Evolutionary conservation across 2,329 filamentous ascomycete genomes (phyloP), one percentile per base, ranked within the genome.

Genomic region (Pseudogymnoascus verrucosus): DNA sequence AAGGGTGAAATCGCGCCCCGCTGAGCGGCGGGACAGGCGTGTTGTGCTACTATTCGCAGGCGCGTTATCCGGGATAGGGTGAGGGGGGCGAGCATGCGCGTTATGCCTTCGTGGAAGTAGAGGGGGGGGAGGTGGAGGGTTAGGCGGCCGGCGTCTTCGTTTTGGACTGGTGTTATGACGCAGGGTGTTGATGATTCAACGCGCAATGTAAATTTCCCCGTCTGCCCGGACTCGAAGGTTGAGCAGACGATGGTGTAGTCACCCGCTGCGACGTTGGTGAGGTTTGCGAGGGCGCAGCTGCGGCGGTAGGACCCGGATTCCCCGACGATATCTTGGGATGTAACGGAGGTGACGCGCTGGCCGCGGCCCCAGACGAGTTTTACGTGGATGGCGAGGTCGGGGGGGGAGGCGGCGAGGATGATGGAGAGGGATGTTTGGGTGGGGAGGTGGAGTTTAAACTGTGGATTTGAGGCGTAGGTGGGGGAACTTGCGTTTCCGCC

Each of bases 241-340:
- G 91, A 96, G 73, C 89, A 93, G 5, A 97, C 89, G 63, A 96
- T 82, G 0, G 91, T 97, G 74, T 98, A 99, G 0, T 81, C 81
- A 0, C 93, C 93, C 0, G 84, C 78, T 40, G 87, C 85, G 16
- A 96, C 19, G 78, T 67, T 71, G 70, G 74, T 68, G 5, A 84
- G 77, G 66, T 90, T 84, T 2, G 89, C 87, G 34, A 92, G 79
- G 3, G 90, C 89, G 72, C 89, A 90, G 28, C 89, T 89, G 28
- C 88, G 86, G 60, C 90, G 87, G 75, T 99, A 97, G 68, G 96
- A 91, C n/a, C 90, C 90, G 36, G 91, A 96, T 63, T 91, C 88
- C 21, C 84, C 84, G 23, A 96, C 82, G 40, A 98, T 85, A 72
- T 97, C 93, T 68, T 90, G 86, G 67, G 85, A 80, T 60, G 86